Percentiles rank a stretch among this genome's conserved stretches.
These are phyloP conservation scores for Chaetomiaceae sp. DNA, from an alignment of 2,329 filamentous ascomycete species.

Conservation along the genomic window DNA sequence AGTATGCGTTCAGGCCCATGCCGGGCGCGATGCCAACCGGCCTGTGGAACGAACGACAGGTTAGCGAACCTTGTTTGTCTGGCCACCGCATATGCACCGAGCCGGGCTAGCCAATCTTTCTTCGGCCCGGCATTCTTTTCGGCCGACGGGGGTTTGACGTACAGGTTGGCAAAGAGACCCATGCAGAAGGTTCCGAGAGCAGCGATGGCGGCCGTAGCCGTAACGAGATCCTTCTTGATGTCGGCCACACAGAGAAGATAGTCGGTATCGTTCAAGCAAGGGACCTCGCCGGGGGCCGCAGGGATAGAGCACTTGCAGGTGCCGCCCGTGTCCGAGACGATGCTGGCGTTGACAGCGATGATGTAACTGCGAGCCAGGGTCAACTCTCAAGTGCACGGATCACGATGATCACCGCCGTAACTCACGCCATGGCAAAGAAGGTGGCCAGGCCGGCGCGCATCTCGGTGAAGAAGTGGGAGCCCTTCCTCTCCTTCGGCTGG, in stretches of 20 bases:
- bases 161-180: conserved; percentile 75
- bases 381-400: conserved; percentile 24
- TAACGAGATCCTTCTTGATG: conserved; percentile 73
- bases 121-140: neutral
- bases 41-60: conserved; percentile 21
- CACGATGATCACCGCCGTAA: conserved; percentile 29
- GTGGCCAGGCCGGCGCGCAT: conserved; percentile 76
- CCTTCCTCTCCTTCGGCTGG: conserved; percentile 65
- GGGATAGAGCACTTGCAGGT: conserved; percentile 65
- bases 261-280: conserved; percentile 45
- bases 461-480: conserved; percentile 75
- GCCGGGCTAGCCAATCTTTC: no score
- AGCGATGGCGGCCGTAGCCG: conserved; percentile 76
- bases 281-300: conserved; percentile 35
- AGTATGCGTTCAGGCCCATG: conserved; percentile 83
- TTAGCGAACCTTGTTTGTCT: neutral
- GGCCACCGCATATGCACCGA: neutral
- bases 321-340: conserved; percentile 60
- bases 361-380: conserved; percentile 34
- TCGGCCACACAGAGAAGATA: conserved; percentile 59
- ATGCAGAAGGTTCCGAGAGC: conserved; percentile 76
- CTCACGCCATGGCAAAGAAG: conserved; percentile 60
- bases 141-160: no score
- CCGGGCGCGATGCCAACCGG: conserved; percentile 67
- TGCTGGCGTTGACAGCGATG: conserved; percentile 47